These are phyloP conservation scores for Beta corolliflora DNA, from an alignment of 179 eudicot species.

Conservation along the genomic window DNA sequence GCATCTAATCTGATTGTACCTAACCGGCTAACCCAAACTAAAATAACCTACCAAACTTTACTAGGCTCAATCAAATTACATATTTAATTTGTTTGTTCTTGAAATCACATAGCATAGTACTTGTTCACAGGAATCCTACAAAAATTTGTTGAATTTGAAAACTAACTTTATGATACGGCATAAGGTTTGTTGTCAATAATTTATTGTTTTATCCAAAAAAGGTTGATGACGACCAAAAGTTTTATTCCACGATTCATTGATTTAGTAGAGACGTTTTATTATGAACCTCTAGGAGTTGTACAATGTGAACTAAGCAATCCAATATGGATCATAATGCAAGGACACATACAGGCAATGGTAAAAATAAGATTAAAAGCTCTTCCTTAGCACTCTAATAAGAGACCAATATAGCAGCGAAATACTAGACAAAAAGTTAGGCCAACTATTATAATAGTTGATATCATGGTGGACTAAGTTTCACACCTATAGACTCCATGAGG, in stretches of 20 bases:
- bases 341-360: neutral
- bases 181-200: neutral
- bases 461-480: neutral
- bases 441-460: neutral
- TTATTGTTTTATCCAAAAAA: neutral
- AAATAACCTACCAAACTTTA: too few species aligned
- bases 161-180: too few species aligned
- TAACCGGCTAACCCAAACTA: too few species aligned
- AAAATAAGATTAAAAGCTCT: neutral
- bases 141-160: too few species aligned
- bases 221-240: too few species aligned
- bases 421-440: neutral
- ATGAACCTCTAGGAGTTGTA: neutral
- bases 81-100: too few species aligned
- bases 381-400: neutral
- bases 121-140: too few species aligned
- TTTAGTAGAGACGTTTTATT: neutral
- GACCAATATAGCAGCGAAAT: neutral
- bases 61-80: too few species aligned
- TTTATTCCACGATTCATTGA: neutral
- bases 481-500: neutral
- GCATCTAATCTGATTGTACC: too few species aligned
- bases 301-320: slow-evolving; percentile 9
- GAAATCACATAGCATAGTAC: too few species aligned
- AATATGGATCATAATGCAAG: neutral